Conservation (phyloP, 805 yeast species). For the Candida easanensis region DNA sequence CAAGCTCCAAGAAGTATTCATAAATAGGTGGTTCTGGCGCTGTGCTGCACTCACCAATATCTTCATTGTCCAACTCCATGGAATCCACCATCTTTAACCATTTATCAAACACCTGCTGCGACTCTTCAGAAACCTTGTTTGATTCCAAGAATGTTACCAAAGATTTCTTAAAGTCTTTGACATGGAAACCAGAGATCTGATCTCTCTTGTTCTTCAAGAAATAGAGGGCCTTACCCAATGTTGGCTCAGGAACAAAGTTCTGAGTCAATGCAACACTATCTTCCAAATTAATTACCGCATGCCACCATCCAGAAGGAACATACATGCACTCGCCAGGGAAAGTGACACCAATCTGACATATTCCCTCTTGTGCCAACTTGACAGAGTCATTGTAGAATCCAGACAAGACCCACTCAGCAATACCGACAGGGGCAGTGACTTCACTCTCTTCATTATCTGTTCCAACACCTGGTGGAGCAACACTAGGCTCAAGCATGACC, state of each 20-base stretch:
- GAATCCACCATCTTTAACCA: conserved; percentile 31
- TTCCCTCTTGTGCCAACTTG: conserved; percentile 43
- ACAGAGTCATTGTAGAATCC: conserved; percentile 76
- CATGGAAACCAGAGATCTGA: conserved; percentile 80
- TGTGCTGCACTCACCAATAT: conserved; percentile 53
- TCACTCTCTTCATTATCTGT: conserved; percentile 77
- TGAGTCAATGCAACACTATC: conserved; percentile 87
- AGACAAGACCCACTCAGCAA: conserved; percentile 86
- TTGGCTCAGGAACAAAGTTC: conserved; percentile 74
- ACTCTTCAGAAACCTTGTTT: conserved; percentile 14
- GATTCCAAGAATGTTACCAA: conserved; percentile 31
- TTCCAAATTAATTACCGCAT: conserved; percentile 80
- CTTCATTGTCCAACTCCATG: conserved; percentile 44
- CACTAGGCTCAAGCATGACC: conserved; percentile 82
- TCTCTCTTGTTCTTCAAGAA: conserved; percentile 65
- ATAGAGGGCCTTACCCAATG: conserved; percentile 56
- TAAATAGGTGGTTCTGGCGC: conserved; percentile 54
- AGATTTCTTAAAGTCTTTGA: conserved; percentile 44
- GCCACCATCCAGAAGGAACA: conserved; percentile 99
- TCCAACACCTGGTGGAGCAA: conserved; percentile 82
- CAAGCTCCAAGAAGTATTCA: conserved; percentile 54
- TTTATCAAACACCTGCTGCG: conserved; percentile 22
- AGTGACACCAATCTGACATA: conserved; percentile 68
- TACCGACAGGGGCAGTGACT: conserved; percentile 87
- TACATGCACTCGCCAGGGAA: conserved; percentile 81